Conservation (phyloP, 2,329 filamentous ascomycete genomes). For the Paraphoma chrysanthemicola region DNA sequence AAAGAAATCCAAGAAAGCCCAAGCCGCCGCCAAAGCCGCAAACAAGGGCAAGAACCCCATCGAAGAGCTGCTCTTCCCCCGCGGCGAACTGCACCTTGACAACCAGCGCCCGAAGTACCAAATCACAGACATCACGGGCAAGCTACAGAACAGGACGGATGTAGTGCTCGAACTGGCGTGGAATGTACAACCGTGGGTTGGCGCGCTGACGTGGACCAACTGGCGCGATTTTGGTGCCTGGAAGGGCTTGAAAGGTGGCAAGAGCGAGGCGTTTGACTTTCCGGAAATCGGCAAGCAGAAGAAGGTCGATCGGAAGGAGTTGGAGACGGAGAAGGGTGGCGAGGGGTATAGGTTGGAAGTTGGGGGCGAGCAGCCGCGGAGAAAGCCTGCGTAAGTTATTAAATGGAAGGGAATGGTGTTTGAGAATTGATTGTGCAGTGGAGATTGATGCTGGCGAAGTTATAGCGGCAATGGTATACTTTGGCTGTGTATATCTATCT, state of each 20-base stretch:
- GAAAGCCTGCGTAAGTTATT: conserved; percentile 15
- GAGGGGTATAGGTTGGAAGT: conserved; percentile 55
- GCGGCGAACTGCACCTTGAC: conserved; percentile 76
- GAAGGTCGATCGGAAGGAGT: conserved; percentile 51
- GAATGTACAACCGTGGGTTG: conserved; percentile 98
- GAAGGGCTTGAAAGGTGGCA: conserved; percentile 70
- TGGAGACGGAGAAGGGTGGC: conserved; percentile 57
- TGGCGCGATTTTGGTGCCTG: conserved; percentile 62
- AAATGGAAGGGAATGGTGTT: too few species aligned
- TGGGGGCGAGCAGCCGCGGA: conserved; percentile 37
- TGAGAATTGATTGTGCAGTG: too few species aligned
- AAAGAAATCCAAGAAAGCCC: conserved; percentile 47
- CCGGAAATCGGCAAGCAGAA: conserved; percentile 71
- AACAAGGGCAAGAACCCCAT: conserved; percentile 7
- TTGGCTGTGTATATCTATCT: too few species aligned
- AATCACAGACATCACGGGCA: conserved; percentile 86
- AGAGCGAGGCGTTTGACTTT: conserved; percentile 69
- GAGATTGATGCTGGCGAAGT: too few species aligned
- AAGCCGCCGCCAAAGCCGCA: conserved; percentile 15
- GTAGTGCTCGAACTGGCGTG: conserved; percentile 85
- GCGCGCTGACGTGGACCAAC: conserved; percentile 78
- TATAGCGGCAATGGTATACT: too few species aligned
- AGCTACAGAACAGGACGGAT: conserved; percentile 74
- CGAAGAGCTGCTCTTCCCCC: conserved; percentile 43
- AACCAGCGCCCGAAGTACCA: conserved; percentile 96